These are phyloP conservation scores for Entophlyctis luteolus DNA, from an alignment of 192 early-diverging fungal genomes.

Conservation along the genomic window DNA sequence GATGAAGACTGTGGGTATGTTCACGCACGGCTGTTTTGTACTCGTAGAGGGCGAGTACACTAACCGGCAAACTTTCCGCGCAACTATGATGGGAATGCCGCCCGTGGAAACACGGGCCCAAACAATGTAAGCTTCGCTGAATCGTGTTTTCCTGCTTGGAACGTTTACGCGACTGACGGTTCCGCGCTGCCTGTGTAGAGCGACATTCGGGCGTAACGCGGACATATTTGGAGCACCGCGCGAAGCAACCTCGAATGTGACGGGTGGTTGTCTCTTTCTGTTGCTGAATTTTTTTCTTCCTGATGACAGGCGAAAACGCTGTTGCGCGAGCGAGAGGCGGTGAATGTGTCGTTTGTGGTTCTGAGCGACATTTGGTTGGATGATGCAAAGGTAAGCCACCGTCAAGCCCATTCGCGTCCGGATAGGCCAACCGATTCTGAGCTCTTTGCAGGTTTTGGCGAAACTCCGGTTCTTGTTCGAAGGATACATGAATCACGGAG, in stretches of 20 bases:
- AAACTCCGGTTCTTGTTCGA: conserved; percentile 71
- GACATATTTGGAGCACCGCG: conserved; percentile 57
- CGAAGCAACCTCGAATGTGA: conserved; percentile 50
- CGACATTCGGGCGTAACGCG: conserved; percentile 37
- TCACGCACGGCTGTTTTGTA: conserved; percentile 84
- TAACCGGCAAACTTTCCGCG: conserved; percentile 65
- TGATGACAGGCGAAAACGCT: too few relatives aligned
- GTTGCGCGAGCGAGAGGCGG: conserved; percentile 35
- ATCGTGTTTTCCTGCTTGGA: too few relatives aligned
- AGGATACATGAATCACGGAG: conserved; percentile 56
- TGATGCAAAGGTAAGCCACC: conserved; percentile 58
- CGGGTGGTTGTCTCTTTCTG: neutral
- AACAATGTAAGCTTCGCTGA: conserved; percentile 30
- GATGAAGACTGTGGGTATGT: conserved; percentile 63
- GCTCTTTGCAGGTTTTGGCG: conserved; percentile 65
- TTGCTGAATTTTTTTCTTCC: conserved; percentile 8
- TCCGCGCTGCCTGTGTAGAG: conserved; percentile 6
- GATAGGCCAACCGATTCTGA: too few relatives aligned
- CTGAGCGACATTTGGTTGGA: conserved; percentile 88
- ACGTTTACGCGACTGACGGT: too few relatives aligned
- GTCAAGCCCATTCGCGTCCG: neutral
- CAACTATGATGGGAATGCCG: conserved; percentile 71
- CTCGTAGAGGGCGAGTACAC: conserved; percentile 74
- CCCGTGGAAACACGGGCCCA: conserved; percentile 58
- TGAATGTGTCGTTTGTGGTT: conserved; percentile 68